A percentile compares a stretch with the other conserved stretches of the same genome.
Evolutionary conservation across 202 grass and related monocot genomes (phyloP).

Genomic region (Schoenoplectus triqueter): DNA sequence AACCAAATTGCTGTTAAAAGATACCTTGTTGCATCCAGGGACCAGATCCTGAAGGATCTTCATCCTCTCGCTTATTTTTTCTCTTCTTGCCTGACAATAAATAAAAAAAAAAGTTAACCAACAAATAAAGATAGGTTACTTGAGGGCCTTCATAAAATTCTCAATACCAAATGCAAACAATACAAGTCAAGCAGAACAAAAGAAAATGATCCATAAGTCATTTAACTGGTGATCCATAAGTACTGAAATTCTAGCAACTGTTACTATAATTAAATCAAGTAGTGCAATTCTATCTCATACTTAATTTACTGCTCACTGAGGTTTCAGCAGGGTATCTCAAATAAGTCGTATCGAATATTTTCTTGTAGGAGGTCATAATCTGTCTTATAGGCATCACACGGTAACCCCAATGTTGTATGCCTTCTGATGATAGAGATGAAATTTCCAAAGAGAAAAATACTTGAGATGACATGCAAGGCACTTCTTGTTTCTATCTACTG

Average conservation of each 20-base stretch:
- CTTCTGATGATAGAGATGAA: neutral
- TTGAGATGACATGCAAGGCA: neutral
- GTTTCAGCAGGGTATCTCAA: conserved; percentile 18
- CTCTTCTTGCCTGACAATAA: conserved; percentile 73
- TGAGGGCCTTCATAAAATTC: neutral
- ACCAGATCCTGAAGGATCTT: conserved; percentile 97
- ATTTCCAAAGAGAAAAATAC: neutral
- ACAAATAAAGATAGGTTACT: neutral
- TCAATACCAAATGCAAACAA: conserved; percentile 23
- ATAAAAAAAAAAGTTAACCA: conserved; percentile 17
- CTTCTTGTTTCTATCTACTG: neutral
- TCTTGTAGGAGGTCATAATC: neutral
- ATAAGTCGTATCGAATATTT: neutral
- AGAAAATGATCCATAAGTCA: neutral
- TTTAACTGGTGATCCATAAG: neutral
- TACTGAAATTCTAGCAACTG: neutral
- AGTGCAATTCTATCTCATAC: neutral
- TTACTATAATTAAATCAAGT: too few species aligned
- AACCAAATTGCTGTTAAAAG: conserved; percentile 32
- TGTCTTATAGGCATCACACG: neutral
- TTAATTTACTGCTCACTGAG: neutral
- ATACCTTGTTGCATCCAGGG: conserved; percentile 98
- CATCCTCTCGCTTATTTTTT: conserved; percentile 98
- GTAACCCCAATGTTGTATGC: neutral
- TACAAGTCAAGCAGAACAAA: neutral